These are phyloP conservation scores for Aspergillus affinis DNA, from an alignment of 495 filamentous ascomycete species.

Conservation along the genomic window DNA sequence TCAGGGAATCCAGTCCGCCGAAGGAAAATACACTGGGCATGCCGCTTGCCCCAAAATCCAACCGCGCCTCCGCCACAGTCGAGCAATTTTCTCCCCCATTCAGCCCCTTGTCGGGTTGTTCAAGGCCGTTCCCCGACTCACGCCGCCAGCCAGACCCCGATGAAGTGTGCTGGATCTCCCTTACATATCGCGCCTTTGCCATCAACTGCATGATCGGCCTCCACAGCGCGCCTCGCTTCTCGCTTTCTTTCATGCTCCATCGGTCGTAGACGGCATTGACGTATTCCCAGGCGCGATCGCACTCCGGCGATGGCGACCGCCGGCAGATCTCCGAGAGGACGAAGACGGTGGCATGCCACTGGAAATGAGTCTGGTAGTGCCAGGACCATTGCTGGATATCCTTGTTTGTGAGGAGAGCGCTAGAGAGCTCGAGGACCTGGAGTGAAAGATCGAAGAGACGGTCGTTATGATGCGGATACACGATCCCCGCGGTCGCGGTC, in stretches of 20 bases:
- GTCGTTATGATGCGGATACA: no score
- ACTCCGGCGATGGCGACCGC: slow-evolving; percentile 47
- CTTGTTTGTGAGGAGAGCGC: slow-evolving; percentile 47
- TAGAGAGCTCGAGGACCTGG: slow-evolving; percentile 57
- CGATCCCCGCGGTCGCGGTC: no score
- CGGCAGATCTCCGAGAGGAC: slow-evolving; percentile 52
- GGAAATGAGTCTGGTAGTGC: slow-evolving; percentile 58
- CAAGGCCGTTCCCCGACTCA: no score
- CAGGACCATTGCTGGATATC: slow-evolving; percentile 57
- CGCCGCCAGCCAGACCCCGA: no score
- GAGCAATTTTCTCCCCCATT: no score
- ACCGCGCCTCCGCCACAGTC: no score
- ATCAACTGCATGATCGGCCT: slow-evolving; percentile 53
- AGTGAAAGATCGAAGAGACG: slow-evolving; percentile 30
- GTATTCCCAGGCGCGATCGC: slow-evolving; percentile 55
- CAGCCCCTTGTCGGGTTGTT: no score
- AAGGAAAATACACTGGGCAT: no score
- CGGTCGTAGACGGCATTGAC: slow-evolving; percentile 44
- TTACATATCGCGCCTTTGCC: slow-evolving; percentile 36
- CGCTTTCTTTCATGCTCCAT: slow-evolving; percentile 44
- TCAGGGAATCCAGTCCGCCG: no score
- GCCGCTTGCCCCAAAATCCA: no score
- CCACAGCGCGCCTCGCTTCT: slow-evolving; percentile 40
- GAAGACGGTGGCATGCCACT: slow-evolving; percentile 61
- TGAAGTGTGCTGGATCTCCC: slow-evolving; percentile 25